phyloP scores from a whole-genome alignment of 2,329 filamentous ascomycete genomes.

The Samsoniella hepiali region DNA sequence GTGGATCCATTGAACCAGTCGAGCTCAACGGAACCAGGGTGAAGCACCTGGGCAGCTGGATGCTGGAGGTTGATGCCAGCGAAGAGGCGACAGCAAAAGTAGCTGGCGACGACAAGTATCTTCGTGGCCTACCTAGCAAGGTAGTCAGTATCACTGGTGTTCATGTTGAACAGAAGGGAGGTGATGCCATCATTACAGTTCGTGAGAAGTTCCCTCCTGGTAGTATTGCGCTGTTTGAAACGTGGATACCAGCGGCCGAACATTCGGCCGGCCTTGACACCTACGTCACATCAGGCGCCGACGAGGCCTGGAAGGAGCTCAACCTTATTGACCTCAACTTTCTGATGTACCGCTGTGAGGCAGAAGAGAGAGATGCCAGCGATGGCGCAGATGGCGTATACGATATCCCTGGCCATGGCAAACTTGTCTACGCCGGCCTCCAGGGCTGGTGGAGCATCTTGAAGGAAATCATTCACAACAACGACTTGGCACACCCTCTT shows the following conservation, averaged over 20 bases:
- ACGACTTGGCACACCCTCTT: conserved; percentile 87
- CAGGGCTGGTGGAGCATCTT: conserved; percentile 98
- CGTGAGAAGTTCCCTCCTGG: conserved; percentile 85
- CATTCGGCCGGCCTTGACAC: conserved; percentile 80
- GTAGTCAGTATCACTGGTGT: conserved; percentile 73
- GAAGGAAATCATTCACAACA: conserved; percentile 78
- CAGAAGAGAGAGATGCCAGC: conserved; percentile 79
- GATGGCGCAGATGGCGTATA: conserved; percentile 83
- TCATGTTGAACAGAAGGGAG: conserved; percentile 65
- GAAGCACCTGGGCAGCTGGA: conserved; percentile 86
- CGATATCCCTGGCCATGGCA: conserved; percentile 76
- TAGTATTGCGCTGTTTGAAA: conserved; percentile 93
- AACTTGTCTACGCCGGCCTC: conserved; percentile 90
- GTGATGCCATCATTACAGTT: conserved; percentile 76
- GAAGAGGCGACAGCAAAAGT: conserved; percentile 64
- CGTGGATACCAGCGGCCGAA: conserved; percentile 86
- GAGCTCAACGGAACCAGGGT: conserved; percentile 80
- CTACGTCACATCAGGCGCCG: conserved; percentile 78
- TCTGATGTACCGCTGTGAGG: conserved; percentile 84
- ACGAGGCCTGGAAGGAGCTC: conserved; percentile 71
- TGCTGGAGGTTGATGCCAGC: conserved; percentile 79
- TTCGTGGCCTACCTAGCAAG: conserved; percentile 81
- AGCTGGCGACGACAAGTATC: conserved; percentile 63
- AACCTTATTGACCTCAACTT: conserved; percentile 85
- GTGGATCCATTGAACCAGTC: conserved; percentile 75